Percentiles rank a stretch among this genome's conserved stretches.
These are phyloP conservation scores for Calonectria leucothoes DNA, from an alignment of 2,329 filamentous ascomycete genomes.

Conservation along the genomic window DNA sequence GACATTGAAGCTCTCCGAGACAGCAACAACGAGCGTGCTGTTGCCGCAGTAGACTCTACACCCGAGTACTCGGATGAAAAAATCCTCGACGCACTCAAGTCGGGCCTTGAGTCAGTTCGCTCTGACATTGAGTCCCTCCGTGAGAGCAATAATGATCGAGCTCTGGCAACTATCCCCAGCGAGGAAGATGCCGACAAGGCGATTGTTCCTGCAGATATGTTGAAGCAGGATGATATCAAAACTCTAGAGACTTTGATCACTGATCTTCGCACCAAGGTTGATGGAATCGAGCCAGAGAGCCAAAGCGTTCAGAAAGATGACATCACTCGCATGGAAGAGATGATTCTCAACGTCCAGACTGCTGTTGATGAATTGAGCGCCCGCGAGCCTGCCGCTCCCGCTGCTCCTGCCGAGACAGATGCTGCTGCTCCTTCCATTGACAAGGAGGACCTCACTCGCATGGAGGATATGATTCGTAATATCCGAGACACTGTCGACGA, in stretches of 20 bases:
- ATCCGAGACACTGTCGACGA: conserved; percentile 63
- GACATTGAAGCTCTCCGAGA: conserved; percentile 77
- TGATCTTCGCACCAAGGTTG: conserved; percentile 86
- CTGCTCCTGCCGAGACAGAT: conserved; percentile 49
- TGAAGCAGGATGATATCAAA: conserved; percentile 81
- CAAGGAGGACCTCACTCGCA: neutral
- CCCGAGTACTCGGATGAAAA: conserved; percentile 64
- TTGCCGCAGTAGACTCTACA: conserved; percentile 54
- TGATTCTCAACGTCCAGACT: conserved; percentile 59
- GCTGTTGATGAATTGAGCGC: conserved; percentile 59
- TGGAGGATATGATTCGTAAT: conserved; percentile 63
- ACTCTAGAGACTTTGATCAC: conserved; percentile 86
- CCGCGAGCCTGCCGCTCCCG: conserved; percentile 39
- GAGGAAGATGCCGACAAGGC: conserved; percentile 40
- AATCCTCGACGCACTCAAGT: conserved; percentile 84
- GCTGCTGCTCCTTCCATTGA: neutral
- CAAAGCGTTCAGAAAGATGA: conserved; percentile 63
- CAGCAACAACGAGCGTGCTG: conserved; percentile 75
- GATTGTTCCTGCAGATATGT: conserved; percentile 57
- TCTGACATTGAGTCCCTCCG: conserved; percentile 82
- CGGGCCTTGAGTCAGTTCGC: conserved; percentile 78
- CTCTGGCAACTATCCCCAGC: conserved; percentile 56
- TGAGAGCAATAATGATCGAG: conserved; percentile 58
- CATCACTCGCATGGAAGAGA: conserved; percentile 65
- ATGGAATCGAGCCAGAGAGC: conserved; percentile 57